Evolutionary conservation across 768 basidiomycete genomes (phyloP).

Genomic region (Cyclocybe cylindracea): DNA sequence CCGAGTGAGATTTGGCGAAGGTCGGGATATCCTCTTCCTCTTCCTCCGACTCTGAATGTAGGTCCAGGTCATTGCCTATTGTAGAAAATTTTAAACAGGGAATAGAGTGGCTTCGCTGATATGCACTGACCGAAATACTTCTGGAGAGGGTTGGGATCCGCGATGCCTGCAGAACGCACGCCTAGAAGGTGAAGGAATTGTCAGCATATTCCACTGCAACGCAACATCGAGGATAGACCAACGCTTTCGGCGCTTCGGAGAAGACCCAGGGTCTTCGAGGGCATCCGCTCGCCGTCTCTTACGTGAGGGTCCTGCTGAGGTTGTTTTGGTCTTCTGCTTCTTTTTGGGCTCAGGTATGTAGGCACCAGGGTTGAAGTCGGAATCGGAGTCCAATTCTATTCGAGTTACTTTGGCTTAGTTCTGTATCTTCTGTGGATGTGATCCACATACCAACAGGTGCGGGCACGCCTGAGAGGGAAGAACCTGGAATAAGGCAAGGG

Average conservation of each 20-base stretch:
- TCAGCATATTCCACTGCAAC: background rate
- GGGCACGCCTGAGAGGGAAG: slow-evolving; percentile 1
- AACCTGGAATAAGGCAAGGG: slow-evolving; percentile 26
- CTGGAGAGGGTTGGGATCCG: slow-evolving; percentile 43
- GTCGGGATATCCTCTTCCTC: slow-evolving; percentile 4
- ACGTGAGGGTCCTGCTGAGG: slow-evolving; percentile 3
- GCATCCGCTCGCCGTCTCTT: slow-evolving; percentile 13
- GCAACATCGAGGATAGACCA: slow-evolving; percentile 1
- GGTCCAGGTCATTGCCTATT: slow-evolving; percentile 41
- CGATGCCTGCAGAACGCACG: background rate
- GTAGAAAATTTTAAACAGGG: background rate
- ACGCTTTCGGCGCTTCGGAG: background rate
- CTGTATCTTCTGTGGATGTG: background rate
- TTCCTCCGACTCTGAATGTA: slow-evolving; percentile 55
- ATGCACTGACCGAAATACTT: slow-evolving; percentile 49
- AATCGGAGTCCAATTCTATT: slow-evolving; percentile 47
- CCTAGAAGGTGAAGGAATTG: background rate
- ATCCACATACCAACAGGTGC: background rate
- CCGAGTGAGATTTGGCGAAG: too few species aligned
- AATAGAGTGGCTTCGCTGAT: background rate
- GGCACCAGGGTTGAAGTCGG: slow-evolving; percentile 47
- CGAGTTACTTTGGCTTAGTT: background rate
- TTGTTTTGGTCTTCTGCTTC: slow-evolving; percentile 27
- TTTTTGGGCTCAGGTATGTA: slow-evolving; percentile 32
- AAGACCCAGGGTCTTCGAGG: background rate